Conservation (phyloP, 2,329 filamentous ascomycete genomes). For the Lasiodiplodia sp. region DNA sequence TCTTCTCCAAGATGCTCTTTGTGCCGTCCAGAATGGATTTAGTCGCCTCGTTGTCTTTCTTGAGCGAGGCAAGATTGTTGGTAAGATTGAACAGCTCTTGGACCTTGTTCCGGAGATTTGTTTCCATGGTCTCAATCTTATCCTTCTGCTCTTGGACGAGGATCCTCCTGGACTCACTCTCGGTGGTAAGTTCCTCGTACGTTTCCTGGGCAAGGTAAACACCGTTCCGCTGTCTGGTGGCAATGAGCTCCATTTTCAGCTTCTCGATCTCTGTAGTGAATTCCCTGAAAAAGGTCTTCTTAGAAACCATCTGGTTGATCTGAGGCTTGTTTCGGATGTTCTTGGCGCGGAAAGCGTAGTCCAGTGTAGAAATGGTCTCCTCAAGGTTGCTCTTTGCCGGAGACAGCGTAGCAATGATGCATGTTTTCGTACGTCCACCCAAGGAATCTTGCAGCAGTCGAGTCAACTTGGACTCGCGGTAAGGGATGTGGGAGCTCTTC, state of each 20-base stretch:
- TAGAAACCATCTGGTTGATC: constrained; percentile 88
- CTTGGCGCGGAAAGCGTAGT: constrained; percentile 97
- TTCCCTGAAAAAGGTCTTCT: constrained; percentile 88
- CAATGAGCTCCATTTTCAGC: constrained; percentile 90
- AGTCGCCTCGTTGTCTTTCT: constrained; percentile 86
- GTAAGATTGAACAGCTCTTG: constrained; percentile 90
- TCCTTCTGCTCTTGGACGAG: constrained; percentile 90
- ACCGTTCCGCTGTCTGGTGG: constrained; percentile 90
- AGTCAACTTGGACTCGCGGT: constrained; percentile 94
- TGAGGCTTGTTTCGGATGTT: constrained; percentile 99
- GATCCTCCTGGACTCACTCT: constrained; percentile 91
- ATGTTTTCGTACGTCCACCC: constrained; percentile 94
- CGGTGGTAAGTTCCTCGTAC: constrained; percentile 88
- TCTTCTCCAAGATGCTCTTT: constrained; percentile 82
- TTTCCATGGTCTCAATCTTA: constrained; percentile 90
- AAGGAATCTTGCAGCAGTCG: constrained; percentile 94
- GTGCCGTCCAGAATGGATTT: constrained; percentile 77
- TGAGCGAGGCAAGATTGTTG: constrained; percentile 84
- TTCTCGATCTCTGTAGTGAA: constrained; percentile 94
- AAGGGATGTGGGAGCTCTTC: constrained; percentile 85
- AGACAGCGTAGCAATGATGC: constrained; percentile 96
- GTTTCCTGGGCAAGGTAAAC: constrained; percentile 90
- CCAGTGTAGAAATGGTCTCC: constrained; percentile 96
- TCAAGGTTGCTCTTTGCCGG: constrained; percentile 94
- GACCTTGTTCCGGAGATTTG: constrained; percentile 88